These are phyloP conservation scores for Ascochyta fabae DNA, from an alignment of 2,329 filamentous ascomycete species.

Conservation along the genomic window DNA sequence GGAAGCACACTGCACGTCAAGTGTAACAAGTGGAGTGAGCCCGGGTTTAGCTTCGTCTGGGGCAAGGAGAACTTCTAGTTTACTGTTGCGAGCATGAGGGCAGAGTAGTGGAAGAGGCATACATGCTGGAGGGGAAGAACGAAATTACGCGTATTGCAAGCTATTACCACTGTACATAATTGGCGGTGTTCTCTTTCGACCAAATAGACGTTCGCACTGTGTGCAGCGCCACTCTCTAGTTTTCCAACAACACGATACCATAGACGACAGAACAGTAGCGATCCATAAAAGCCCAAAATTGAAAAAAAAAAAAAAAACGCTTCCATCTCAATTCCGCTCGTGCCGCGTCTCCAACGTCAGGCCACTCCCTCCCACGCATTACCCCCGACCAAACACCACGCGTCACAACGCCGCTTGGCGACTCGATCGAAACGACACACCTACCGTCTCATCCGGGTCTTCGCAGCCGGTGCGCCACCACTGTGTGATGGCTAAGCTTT, in stretches of 20 bases:
- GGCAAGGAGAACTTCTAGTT: slow-evolving; percentile 72
- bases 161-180: slow-evolving; percentile 15
- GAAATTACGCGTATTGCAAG: slow-evolving; percentile 5
- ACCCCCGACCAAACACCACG: neutral
- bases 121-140: neutral
- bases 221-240: neutral
- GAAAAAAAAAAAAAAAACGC: neutral
- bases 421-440: neutral
- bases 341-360: slow-evolving; percentile 2
- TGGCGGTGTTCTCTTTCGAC: neutral
- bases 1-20: slow-evolving; percentile 80
- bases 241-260: slow-evolving; percentile 10
- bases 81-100: neutral
- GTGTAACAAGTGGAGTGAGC: slow-evolving; percentile 87
- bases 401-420: slow-evolving; percentile 1
- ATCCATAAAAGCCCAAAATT: neutral
- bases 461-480: slow-evolving; percentile 2
- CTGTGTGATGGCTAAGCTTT: slow-evolving; percentile 7
- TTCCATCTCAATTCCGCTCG: neutral
- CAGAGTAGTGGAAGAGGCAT: neutral
- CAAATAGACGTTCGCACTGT: slow-evolving; percentile 3
- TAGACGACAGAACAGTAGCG: neutral
- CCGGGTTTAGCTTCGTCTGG: slow-evolving; percentile 73
- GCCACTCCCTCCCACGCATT: slow-evolving; percentile 1
- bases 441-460: neutral